These are phyloP conservation scores for Aspergillus nidulans DNA, from an alignment of 495 filamentous ascomycete species.

Conservation along the genomic window DNA sequence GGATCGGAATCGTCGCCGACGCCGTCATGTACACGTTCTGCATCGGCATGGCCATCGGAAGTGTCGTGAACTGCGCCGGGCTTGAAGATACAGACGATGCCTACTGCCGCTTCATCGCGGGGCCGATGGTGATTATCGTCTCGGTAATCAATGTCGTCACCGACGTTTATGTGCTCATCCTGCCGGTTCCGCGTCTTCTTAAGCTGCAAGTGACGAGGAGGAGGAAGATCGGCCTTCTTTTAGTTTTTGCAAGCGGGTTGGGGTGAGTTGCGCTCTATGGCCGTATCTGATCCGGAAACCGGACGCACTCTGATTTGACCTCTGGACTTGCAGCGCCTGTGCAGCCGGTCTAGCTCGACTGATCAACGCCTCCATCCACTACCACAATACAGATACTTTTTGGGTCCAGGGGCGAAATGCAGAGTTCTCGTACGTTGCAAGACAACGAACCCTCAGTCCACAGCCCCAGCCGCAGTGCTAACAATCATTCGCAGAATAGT, in stretches of 20 bases:
- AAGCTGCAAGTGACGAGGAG: not conserved
- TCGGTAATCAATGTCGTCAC: slow-evolving; percentile 10
- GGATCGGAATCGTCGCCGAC: slow-evolving; percentile 3
- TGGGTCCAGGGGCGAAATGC: slow-evolving; percentile 4
- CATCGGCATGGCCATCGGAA: slow-evolving; percentile 1
- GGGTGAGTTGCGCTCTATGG: not conserved
- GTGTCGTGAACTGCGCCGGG: not conserved
- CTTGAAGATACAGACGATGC: not conserved
- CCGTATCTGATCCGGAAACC: too few relatives aligned
- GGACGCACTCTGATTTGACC: too few relatives aligned
- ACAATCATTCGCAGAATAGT: slow-evolving; percentile 2
- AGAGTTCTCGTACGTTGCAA: slow-evolving; percentile 3
- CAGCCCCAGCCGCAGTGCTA: too few relatives aligned
- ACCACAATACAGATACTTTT: not conserved
- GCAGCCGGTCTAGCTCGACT: slow-evolving; percentile 3
- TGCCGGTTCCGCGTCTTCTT: slow-evolving; percentile 6
- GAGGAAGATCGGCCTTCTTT: not conserved
- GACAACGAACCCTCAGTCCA: too few relatives aligned
- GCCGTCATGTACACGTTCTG: not conserved
- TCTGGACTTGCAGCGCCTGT: not conserved
- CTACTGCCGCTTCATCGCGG: not conserved
- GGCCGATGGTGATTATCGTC: not conserved
- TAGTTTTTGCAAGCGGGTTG: slow-evolving; percentile 3
- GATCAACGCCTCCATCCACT: not conserved
- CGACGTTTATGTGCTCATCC: slow-evolving; percentile 8